Conservation (phyloP, 768 basidiomycete species). For the Boletus rubescentipes region DNA sequence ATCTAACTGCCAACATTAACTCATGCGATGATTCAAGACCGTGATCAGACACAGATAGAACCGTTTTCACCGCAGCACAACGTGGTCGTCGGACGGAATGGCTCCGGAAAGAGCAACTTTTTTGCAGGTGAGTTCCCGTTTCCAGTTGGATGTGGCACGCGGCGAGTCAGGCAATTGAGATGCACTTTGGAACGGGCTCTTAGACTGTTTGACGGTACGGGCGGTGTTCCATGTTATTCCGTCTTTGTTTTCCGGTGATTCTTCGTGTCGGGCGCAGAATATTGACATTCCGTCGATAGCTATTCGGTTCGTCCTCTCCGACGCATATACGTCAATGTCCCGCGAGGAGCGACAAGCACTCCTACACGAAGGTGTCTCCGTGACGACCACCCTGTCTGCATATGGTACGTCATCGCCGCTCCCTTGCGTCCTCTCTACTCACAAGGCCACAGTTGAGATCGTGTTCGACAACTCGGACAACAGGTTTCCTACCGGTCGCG, state of each 20-base stretch:
- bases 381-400: slow-evolving; percentile 86
- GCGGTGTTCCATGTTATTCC: not conserved
- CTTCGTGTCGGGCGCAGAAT: not conserved
- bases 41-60: slow-evolving; percentile 89
- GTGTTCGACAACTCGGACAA: slow-evolving; percentile 94
- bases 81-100: slow-evolving; percentile 96
- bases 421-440: not conserved
- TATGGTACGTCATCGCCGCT: slow-evolving; percentile 55
- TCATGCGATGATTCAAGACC: slow-evolving; percentile 45
- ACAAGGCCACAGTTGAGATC: slow-evolving; percentile 62
- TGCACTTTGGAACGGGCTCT: too few species aligned
- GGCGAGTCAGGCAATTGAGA: not conserved
- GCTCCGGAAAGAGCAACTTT: slow-evolving; percentile 98
- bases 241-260: not conserved
- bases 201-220: not conserved
- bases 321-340: slow-evolving; percentile 95
- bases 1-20: not conserved
- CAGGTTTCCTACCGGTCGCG: slow-evolving; percentile 88
- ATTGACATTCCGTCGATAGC: slow-evolving; percentile 44
- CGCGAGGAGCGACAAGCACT: slow-evolving; percentile 90
- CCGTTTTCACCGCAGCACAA: slow-evolving; percentile 94
- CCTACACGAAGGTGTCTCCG: slow-evolving; percentile 91
- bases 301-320: slow-evolving; percentile 95
- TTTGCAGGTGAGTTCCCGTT: slow-evolving; percentile 69
- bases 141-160: not conserved